Conservation (phyloP, 75 land plant genomes). For the Cupressus sempervirens region DNA sequence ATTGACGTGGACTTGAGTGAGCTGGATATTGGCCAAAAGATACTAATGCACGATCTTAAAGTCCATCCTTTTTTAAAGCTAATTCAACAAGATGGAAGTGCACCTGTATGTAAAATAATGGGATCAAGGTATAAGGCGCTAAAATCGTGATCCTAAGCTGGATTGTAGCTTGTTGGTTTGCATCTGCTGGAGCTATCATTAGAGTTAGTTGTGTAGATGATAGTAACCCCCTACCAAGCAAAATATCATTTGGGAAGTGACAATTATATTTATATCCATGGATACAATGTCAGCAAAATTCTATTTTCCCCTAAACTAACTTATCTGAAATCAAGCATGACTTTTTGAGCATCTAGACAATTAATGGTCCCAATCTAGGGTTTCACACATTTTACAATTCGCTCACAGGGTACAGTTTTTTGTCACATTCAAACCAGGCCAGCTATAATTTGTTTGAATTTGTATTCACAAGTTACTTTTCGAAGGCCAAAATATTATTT, state of each 20-base stretch:
- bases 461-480: background rate
- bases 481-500: background rate
- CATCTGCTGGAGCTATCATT: background rate
- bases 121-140: slow-evolving; percentile 33
- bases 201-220: background rate
- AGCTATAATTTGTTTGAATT: background rate
- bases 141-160: background rate
- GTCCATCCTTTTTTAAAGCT: slow-evolving; percentile 69
- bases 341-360: background rate
- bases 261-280: background rate
- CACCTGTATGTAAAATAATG: slow-evolving; percentile 72
- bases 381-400: background rate
- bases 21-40: slow-evolving; percentile 68
- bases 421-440: background rate
- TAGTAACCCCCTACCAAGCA: background rate
- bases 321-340: background rate
- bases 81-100: slow-evolving; percentile 23
- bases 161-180: background rate
- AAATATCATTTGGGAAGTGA: background rate
- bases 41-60: slow-evolving; percentile 69
- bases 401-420: background rate
- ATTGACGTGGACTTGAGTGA: slow-evolving; percentile 91
- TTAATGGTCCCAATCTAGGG: background rate
- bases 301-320: background rate
- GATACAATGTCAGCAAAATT: background rate